phyloP scores from a whole-genome alignment of 2,329 filamentous ascomycete genomes.

The Cercospora janseana region DNA sequence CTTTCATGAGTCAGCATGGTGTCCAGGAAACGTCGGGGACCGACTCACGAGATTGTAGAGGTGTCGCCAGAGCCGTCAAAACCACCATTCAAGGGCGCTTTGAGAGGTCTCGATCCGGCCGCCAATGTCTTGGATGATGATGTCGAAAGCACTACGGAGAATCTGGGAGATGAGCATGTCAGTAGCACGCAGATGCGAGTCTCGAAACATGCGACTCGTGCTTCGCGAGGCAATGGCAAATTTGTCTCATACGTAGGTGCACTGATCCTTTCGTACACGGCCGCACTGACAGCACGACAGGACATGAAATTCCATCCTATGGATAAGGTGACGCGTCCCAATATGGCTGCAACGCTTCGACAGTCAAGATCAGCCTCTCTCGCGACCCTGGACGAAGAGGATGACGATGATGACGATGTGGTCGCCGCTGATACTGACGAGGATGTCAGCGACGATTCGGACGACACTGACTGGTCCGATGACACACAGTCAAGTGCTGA shows the following conservation, averaged over 20 bases:
- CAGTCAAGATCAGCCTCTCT: slow-evolving; percentile 18
- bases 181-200: neutral
- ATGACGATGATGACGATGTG: slow-evolving; percentile 4
- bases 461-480: slow-evolving; percentile 2
- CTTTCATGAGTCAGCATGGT: neutral
- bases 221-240: slow-evolving; percentile 18
- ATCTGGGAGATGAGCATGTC: slow-evolving; percentile 5
- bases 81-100: slow-evolving; percentile 1
- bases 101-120: slow-evolving; percentile 19
- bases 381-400: slow-evolving; percentile 2
- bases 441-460: neutral
- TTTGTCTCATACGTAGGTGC: slow-evolving; percentile 10
- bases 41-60: neutral
- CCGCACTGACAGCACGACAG: neutral
- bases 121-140: slow-evolving; percentile 12
- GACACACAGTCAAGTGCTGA: slow-evolving; percentile 6
- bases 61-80: neutral
- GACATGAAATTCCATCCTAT: slow-evolving; percentile 30
- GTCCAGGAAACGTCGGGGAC: neutral
- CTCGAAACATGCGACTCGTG: slow-evolving; percentile 21
- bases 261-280: neutral
- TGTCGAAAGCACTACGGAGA: slow-evolving; percentile 12
- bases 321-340: slow-evolving; percentile 28
- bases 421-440: slow-evolving; percentile 5
- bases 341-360: slow-evolving; percentile 17